Percentiles rank a stretch among this genome's conserved stretches.
These are phyloP conservation scores for Colletotrichum graminicola DNA, from an alignment of 2,329 filamentous ascomycete genomes.

Conservation along the genomic window DNA sequence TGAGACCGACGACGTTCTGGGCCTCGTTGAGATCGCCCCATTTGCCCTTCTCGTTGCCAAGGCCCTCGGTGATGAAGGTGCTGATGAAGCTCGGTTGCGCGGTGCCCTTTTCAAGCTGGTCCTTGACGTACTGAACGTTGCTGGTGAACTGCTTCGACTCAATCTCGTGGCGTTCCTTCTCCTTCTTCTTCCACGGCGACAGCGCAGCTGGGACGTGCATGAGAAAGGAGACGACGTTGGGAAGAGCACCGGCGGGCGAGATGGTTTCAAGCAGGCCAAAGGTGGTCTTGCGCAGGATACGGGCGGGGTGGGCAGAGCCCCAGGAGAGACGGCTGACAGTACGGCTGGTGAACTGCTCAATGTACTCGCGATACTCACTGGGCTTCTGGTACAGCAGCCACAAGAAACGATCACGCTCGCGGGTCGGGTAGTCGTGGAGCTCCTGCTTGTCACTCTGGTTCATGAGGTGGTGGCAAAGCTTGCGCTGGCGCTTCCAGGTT, in stretches of 20 bases:
- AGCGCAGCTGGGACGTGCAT: slow-evolving; percentile 54
- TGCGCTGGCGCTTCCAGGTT: slow-evolving; percentile 63
- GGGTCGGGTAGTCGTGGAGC: slow-evolving; percentile 57
- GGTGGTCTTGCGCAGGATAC: slow-evolving; percentile 58
- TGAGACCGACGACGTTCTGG: slow-evolving; percentile 59
- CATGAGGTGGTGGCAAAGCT: slow-evolving; percentile 60
- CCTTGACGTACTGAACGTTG: slow-evolving; percentile 54
- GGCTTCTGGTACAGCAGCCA: slow-evolving; percentile 56
- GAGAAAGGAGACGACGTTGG: slow-evolving; percentile 56
- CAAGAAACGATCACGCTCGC: slow-evolving; percentile 61
- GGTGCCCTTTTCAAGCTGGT: slow-evolving; percentile 48
- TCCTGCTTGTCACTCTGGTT: slow-evolving; percentile 50
- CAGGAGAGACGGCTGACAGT: slow-evolving; percentile 60
- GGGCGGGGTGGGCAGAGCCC: slow-evolving; percentile 57
- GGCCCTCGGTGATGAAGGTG: slow-evolving; percentile 54
- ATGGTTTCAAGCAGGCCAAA: slow-evolving; percentile 61
- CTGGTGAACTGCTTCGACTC: slow-evolving; percentile 55
- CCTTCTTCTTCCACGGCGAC: slow-evolving; percentile 61
- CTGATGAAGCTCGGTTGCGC: slow-evolving; percentile 57
- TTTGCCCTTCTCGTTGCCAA: slow-evolving; percentile 46
- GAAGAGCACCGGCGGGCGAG: slow-evolving; percentile 58
- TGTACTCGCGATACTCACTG: slow-evolving; percentile 58
- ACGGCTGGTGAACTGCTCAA: slow-evolving; percentile 62
- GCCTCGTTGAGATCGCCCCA: slow-evolving; percentile 54
- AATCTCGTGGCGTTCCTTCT: slow-evolving; percentile 54